Conservation (phyloP, 306 rosid genomes). For the Quercus glauca region DNA sequence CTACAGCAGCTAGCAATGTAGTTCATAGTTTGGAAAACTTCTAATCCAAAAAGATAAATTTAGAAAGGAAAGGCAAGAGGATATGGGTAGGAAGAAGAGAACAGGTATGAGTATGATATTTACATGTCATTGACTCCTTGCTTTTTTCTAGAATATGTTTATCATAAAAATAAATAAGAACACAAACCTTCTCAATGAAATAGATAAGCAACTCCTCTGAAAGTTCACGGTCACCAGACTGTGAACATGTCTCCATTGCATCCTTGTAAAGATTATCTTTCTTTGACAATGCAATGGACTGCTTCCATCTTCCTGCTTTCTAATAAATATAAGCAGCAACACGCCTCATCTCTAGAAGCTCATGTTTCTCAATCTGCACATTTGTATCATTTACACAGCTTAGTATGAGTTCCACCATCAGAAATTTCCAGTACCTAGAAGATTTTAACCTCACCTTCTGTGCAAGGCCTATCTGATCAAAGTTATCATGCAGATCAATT, state of each 20-base stretch:
- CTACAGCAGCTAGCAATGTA: background rate
- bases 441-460: conserved; percentile 53
- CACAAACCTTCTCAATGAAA: background rate
- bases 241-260: conserved; percentile 99
- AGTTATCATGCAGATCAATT: conserved; percentile 90
- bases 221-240: conserved; percentile 97
- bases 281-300: conserved; percentile 95
- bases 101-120: background rate
- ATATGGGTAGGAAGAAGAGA: background rate
- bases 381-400: background rate
- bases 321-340: conserved; percentile 98
- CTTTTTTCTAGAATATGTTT: background rate
- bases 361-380: conserved; percentile 92
- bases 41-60: background rate
- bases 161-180: background rate
- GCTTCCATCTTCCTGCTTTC: conserved; percentile 99
- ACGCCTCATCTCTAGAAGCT: conserved; percentile 98
- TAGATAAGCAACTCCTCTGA: conserved; percentile 95
- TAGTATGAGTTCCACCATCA: background rate
- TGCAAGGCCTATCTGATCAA: conserved; percentile 97
- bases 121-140: background rate
- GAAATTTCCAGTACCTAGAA: background rate
- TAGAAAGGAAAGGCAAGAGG: background rate
- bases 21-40: background rate
- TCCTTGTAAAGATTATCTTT: conserved; percentile 98